These are phyloP conservation scores for Melaleuca quinquenervia DNA, from an alignment of 345 rosid genomes.

Conservation along the genomic window DNA sequence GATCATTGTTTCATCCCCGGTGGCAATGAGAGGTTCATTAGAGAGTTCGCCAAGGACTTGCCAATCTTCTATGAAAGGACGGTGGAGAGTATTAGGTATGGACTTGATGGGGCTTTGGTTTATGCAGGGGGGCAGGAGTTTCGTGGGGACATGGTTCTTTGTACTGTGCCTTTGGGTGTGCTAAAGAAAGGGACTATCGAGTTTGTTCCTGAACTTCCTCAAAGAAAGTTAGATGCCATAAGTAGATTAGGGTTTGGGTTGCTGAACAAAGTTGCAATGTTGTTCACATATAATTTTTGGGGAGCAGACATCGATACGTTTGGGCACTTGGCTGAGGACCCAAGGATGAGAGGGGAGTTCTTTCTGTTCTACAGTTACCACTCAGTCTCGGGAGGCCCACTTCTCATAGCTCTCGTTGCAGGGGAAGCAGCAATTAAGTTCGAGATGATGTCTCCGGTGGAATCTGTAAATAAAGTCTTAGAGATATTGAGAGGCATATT, in stretches of 20 bases:
- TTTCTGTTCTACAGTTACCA: slow-evolving; percentile 89
- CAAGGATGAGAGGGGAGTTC: slow-evolving; percentile 77
- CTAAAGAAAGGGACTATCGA: slow-evolving; percentile 70
- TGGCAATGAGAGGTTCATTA: slow-evolving; percentile 77
- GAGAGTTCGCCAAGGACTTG: slow-evolving; percentile 79
- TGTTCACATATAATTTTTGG: slow-evolving; percentile 88
- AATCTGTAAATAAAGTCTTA: slow-evolving; percentile 68
- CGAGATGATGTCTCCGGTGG: slow-evolving; percentile 77
- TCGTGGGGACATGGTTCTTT: slow-evolving; percentile 80
- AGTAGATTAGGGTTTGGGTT: slow-evolving; percentile 77
- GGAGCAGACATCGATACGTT: slow-evolving; percentile 89
- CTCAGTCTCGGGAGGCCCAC: slow-evolving; percentile 90
- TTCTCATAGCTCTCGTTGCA: slow-evolving; percentile 88
- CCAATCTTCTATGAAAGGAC: slow-evolving; percentile 66
- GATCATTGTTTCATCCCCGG: slow-evolving; percentile 98
- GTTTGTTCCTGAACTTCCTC: slow-evolving; percentile 83
- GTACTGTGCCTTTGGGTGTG: slow-evolving; percentile 81
- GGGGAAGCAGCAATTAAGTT: slow-evolving; percentile 81
- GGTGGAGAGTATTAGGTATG: slow-evolving; percentile 73
- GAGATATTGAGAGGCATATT: slow-evolving; percentile 68
- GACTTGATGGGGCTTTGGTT: slow-evolving; percentile 66
- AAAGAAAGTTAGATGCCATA: slow-evolving; percentile 69
- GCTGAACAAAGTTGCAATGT: slow-evolving; percentile 81
- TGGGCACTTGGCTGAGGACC: slow-evolving; percentile 78
- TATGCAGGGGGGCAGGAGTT: slow-evolving; percentile 69